Percentiles rank a stretch among this genome's conserved stretches.
Evolutionary conservation across 345 rosid genomes (phyloP).

Genomic region (Raphanus sativus): DNA sequence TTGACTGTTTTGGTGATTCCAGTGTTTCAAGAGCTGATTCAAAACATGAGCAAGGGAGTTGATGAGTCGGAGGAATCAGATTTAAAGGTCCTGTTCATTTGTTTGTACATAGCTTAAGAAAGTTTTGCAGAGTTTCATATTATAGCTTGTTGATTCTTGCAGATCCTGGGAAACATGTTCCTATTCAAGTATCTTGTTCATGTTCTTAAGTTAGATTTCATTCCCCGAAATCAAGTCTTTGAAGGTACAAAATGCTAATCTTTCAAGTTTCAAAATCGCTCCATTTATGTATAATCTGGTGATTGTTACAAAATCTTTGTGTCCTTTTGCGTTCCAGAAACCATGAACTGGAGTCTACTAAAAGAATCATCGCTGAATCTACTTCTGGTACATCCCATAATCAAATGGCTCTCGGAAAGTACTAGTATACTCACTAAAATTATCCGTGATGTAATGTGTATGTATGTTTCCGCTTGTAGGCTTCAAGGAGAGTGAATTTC

Average conservation of each 20-base stretch:
- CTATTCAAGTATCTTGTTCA: constrained; percentile 71
- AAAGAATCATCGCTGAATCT: constrained; percentile 66
- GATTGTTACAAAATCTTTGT: neutral
- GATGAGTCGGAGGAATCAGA: constrained; percentile 41
- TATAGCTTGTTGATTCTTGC: constrained; percentile 23
- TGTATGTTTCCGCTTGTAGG: constrained; percentile 43
- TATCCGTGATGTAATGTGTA: neutral
- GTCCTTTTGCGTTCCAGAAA: constrained; percentile 51
- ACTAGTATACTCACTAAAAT: neutral
- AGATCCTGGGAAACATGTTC: constrained; percentile 65
- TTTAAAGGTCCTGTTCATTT: constrained; percentile 47
- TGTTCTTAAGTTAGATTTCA: constrained; percentile 67
- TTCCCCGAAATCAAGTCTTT: constrained; percentile 47
- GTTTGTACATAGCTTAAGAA: neutral
- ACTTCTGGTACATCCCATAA: constrained; percentile 59
- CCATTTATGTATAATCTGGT: neutral
- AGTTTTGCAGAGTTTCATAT: constrained; percentile 1
- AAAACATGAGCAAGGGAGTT: constrained; percentile 45
- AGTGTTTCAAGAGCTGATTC: constrained; percentile 68
- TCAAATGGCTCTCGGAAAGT: neutral
- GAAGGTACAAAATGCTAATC: constrained; percentile 42
- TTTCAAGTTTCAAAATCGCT: no score
- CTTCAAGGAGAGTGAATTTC: constrained; percentile 69
- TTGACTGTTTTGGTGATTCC: constrained; percentile 25
- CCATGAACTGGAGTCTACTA: constrained; percentile 64